Percentiles rank a stretch among this genome's conserved stretches.
These are phyloP conservation scores for Trapa incisa DNA, from an alignment of 345 rosid genomes.

Conservation along the genomic window DNA sequence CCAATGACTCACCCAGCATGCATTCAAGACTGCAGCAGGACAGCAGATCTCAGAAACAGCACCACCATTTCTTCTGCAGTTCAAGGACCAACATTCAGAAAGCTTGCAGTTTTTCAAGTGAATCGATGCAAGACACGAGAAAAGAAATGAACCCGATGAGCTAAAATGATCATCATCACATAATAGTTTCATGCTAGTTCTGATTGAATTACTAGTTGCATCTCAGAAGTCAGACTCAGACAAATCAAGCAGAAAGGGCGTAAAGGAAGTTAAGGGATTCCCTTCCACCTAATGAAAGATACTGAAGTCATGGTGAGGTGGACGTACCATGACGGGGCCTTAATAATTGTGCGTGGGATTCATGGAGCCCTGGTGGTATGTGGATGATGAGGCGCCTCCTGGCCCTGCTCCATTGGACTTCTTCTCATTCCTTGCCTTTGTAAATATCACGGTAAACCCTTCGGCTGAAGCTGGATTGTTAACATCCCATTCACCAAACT, in stretches of 20 bases:
- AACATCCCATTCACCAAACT: constrained; percentile 72
- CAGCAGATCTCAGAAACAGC: constrained; percentile 41
- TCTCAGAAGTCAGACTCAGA: too few species aligned
- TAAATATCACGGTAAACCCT: constrained; percentile 59
- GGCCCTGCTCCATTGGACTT: constrained; percentile 30
- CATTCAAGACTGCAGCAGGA: not conserved
- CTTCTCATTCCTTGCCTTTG: constrained; percentile 59
- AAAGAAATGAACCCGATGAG: too few species aligned
- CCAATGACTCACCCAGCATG: not conserved
- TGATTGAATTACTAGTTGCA: too few species aligned
- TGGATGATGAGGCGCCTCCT: constrained; percentile 5
- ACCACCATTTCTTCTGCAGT: constrained; percentile 57
- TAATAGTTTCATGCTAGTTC: too few species aligned
- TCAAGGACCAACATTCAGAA: constrained; percentile 7
- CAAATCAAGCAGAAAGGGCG: too few species aligned
- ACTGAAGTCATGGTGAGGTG: not conserved
- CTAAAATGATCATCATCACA: too few species aligned
- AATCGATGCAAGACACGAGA: too few species aligned
- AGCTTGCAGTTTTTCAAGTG: too few species aligned
- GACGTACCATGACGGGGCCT: not conserved
- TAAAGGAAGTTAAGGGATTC: too few species aligned
- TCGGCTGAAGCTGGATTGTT: constrained; percentile 68
- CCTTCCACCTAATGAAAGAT: not conserved
- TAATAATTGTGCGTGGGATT: not conserved
- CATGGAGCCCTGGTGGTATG: not conserved